Evolutionary conservation across 805 yeast genomes (phyloP), one percentile per base, ranked within the genome.

Genomic region (Kodamaea kakaduensis): DNA sequence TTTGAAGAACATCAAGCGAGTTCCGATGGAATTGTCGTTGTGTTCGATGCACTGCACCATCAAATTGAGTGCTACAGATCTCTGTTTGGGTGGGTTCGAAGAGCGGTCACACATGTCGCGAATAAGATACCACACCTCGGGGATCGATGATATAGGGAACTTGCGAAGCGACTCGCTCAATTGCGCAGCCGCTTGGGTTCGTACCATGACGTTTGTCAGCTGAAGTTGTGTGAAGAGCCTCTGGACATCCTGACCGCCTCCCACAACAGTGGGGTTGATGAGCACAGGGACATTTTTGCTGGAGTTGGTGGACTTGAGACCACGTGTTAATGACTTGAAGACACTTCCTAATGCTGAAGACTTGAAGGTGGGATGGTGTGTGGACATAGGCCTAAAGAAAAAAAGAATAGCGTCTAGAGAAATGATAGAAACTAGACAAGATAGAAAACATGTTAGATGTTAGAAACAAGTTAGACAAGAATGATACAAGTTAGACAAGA

Each of bases 61-160:
- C 16, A 87, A 59, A 12, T 64, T 54, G 21, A 84, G 54, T 0
- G 80, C 78, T 1, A 73, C 70, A 20, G 70, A 57, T 38, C 72
- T 43, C 12, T 56, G 49, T 14, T 47, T 37, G 3, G 59, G 38
- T 23, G 50, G 54, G 5, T 46, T 38, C 17, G 81, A 58, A 3
- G 65, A 54, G 12, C 58, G 62, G 5, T 61, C 61, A 33, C 84
- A 66, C 52, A 81, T 56, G 33, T 70, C 75, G 40, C 73, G 62
- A 0, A 82, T 80, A 34, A 78, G 59, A 52, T 80, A 77, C 96
- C 96, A 86, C 1, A 85, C 67, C 42, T 83, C 88, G 0, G 85
- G 78, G 3, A 84, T 67, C 2, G 82, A 72, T 0, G 80, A 67
- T 2, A 78, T 69, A 3, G 79, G 63, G 32, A 68, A 69, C 31